Evolutionary conservation across 768 basidiomycete genomes (phyloP).

Genomic region (Mycena leptocephala): DNA sequence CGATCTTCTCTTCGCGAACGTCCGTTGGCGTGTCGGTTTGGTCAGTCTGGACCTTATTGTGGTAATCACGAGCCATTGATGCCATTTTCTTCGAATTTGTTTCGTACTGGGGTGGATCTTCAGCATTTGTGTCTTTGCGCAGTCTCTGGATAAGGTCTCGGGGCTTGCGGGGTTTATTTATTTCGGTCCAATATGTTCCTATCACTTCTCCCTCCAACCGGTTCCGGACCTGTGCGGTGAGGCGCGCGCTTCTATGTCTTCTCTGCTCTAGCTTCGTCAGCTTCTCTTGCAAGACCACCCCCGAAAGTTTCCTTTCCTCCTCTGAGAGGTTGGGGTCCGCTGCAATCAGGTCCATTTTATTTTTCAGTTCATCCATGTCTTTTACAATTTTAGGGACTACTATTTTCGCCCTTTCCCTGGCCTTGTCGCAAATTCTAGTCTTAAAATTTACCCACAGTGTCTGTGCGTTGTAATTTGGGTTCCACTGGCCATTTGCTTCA

Average conservation of each 20-base stretch:
- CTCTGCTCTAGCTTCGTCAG: background rate
- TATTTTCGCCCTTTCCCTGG: too few relatives aligned
- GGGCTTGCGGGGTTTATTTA: background rate
- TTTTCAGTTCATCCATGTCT: too few relatives aligned
- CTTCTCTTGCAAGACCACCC: background rate
- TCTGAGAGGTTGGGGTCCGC: background rate
- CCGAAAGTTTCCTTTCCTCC: background rate
- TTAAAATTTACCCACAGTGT: too few relatives aligned
- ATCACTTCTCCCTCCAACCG: conserved; percentile 8
- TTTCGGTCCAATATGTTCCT: background rate
- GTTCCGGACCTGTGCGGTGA: background rate
- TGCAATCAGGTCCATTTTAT: background rate
- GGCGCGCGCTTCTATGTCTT: background rate
- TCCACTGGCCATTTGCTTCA: too few relatives aligned
- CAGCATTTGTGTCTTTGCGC: background rate
- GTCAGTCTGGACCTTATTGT: background rate
- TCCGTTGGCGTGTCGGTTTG: background rate
- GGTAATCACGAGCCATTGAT: background rate
- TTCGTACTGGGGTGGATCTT: background rate
- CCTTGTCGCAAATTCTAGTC: too few relatives aligned
- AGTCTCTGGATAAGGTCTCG: background rate
- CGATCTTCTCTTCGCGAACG: background rate
- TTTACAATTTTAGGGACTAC: too few relatives aligned
- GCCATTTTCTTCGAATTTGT: too few relatives aligned
- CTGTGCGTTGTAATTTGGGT: too few relatives aligned